A percentile compares a stretch with the other conserved stretches of the same genome.
phyloP scores from a whole-genome alignment of 257 asterid species.

The Phtheirospermum japonicum region DNA sequence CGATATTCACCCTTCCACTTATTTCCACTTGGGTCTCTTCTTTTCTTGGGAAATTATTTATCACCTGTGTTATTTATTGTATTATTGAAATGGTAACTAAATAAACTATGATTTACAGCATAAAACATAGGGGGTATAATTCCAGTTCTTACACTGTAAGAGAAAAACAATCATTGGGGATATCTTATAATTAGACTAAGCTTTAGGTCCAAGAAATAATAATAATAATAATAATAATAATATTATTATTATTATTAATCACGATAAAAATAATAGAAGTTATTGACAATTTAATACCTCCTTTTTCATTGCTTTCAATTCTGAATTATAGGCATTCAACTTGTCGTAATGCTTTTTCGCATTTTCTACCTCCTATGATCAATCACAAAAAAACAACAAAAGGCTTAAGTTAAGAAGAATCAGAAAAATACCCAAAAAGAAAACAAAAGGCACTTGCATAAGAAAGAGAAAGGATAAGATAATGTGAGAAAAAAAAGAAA shows the following conservation, averaged over 20 bases:
- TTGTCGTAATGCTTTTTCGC: constrained; percentile 31
- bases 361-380: constrained; percentile 42
- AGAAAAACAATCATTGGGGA: too few relatives aligned
- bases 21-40: constrained; percentile 28
- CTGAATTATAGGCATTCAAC: constrained; percentile 34
- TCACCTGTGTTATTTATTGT: constrained; percentile 19
- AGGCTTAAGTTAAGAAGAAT: neutral
- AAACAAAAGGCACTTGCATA: too few relatives aligned
- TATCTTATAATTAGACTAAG: neutral
- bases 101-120: neutral
- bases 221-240: too few relatives aligned
- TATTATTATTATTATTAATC: too few relatives aligned
- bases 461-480: constrained; percentile 3
- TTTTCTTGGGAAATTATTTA: constrained; percentile 12
- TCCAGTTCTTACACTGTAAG: too few relatives aligned
- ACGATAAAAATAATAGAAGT: too few relatives aligned
- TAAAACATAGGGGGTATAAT: neutral
- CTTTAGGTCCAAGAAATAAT: neutral
- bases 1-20: neutral
- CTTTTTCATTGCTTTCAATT: constrained; percentile 37
- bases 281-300: constrained; percentile 31
- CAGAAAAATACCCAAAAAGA: neutral
- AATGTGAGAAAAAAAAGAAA: constrained; percentile 13
- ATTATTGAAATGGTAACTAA: neutral
- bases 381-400: neutral